Evolutionary conservation across 2,329 filamentous ascomycete species (phyloP).

Genomic region (Talaromyces sp.): DNA sequence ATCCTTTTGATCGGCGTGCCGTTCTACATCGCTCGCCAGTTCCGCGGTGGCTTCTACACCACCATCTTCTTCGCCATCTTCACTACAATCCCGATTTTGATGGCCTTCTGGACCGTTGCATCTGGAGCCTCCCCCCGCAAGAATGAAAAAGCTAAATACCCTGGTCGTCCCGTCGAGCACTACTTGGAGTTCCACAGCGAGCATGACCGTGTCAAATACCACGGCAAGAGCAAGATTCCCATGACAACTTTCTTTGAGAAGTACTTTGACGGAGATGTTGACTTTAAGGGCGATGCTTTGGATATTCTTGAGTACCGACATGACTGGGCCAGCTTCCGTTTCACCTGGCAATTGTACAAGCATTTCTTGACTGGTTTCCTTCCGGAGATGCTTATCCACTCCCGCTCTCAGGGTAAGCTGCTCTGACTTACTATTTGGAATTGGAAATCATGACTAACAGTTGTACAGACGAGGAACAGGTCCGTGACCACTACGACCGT

Average conservation of each 20-base stretch:
- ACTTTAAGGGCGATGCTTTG: constrained; percentile 89
- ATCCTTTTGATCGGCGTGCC: constrained; percentile 68
- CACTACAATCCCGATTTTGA: constrained; percentile 73
- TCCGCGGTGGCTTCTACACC: constrained; percentile 83
- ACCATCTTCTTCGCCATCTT: constrained; percentile 81
- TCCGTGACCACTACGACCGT: constrained; percentile 94
- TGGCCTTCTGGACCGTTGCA: constrained; percentile 74
- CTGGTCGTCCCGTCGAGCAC: constrained; percentile 82
- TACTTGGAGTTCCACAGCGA: constrained; percentile 59
- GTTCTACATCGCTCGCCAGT: constrained; percentile 74
- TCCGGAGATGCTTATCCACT: constrained; percentile 89
- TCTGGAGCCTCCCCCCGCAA: constrained; percentile 81
- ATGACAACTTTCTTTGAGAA: constrained; percentile 90
- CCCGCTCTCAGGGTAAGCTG: constrained; percentile 70
- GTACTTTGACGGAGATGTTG: constrained; percentile 93
- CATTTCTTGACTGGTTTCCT: constrained; percentile 85
- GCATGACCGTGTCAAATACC: constrained; percentile 46
- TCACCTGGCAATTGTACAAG: constrained; percentile 80
- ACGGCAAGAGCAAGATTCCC: constrained; percentile 49
- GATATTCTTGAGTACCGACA: constrained; percentile 91
- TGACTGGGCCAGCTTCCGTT: constrained; percentile 94
- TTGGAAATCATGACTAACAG: not conserved
- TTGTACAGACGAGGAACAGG: constrained; percentile 82
- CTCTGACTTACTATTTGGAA: too few relatives aligned
- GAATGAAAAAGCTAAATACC: constrained; percentile 86